These are phyloP conservation scores for Corymbia maculata DNA, from an alignment of 345 rosid species.

Conservation along the genomic window DNA sequence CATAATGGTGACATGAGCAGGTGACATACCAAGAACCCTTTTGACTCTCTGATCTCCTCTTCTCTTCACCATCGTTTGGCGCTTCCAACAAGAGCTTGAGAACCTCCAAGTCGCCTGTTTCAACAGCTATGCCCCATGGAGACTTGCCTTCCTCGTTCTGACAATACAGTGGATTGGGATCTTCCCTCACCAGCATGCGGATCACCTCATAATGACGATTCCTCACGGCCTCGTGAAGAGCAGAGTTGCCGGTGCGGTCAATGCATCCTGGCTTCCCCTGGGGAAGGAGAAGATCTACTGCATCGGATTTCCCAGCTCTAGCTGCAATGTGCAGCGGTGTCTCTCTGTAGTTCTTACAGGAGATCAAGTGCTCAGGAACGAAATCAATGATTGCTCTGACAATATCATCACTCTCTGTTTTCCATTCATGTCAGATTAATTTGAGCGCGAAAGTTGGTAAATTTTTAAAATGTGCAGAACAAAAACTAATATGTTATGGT, in stretches of 20 bases:
- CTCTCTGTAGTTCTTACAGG: neutral
- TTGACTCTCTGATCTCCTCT: too few relatives aligned
- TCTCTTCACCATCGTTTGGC: too few relatives aligned
- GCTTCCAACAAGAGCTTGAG: neutral
- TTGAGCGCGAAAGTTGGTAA: too few relatives aligned
- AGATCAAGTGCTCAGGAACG: too few relatives aligned
- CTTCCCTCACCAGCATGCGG: neutral
- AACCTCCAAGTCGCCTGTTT: neutral
- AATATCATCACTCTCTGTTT: too few relatives aligned
- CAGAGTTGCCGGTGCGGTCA: neutral
- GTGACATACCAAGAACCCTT: too few relatives aligned
- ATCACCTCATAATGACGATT: neutral
- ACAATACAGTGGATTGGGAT: neutral
- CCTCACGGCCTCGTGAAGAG: neutral
- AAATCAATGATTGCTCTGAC: too few relatives aligned
- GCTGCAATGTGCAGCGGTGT: neutral
- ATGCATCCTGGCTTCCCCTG: neutral
- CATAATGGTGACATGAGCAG: too few relatives aligned
- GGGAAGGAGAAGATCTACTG: neutral
- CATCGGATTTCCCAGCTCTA: neutral
- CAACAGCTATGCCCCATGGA: neutral
- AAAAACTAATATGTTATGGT: too few relatives aligned
- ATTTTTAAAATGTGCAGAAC: neutral
- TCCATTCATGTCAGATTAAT: too few relatives aligned
- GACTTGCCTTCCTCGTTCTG: neutral